Percentiles rank a stretch among this genome's conserved stretches.
Conservation (phyloP, 352 stramenopile species). For the Aphanomyces astaci region DNA sequence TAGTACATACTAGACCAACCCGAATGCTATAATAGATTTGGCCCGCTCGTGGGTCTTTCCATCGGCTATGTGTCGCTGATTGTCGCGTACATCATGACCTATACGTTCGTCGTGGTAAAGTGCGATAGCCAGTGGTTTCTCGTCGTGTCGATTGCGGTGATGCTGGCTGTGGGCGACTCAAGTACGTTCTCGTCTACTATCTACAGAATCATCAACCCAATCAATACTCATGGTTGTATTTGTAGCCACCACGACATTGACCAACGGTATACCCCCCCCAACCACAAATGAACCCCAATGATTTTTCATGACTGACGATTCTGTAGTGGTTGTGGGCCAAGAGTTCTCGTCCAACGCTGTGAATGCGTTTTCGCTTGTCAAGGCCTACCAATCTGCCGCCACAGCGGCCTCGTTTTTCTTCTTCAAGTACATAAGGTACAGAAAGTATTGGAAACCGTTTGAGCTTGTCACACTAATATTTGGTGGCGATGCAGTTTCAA, state of each 20-base stretch:
- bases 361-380: conserved; percentile 17
- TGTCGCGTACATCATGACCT: background rate
- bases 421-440: conserved; percentile 10
- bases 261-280: too few relatives aligned
- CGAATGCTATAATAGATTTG: conserved; percentile 16
- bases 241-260: conserved; percentile 9
- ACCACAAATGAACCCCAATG: too few relatives aligned
- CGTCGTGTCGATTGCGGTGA: conserved; percentile 1
- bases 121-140: conserved; percentile 16
- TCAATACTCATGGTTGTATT: too few relatives aligned
- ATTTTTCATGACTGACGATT: too few relatives aligned
- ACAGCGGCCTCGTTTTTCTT: background rate
- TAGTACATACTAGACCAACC: background rate
- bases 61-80: background rate
- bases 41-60: background rate
- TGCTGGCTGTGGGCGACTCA: conserved; percentile 13
- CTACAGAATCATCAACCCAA: too few relatives aligned
- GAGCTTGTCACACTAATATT: too few relatives aligned
- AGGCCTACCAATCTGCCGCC: conserved; percentile 10
- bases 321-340: conserved; percentile 15
- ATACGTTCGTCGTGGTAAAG: background rate
- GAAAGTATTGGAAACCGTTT: background rate
- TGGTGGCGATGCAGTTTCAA: background rate
- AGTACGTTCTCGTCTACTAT: too few relatives aligned
- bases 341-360: conserved; percentile 15